A percentile compares a stretch with the other conserved stretches of the same genome.
Evolutionary conservation across 352 stramenopile species (phyloP).

Genomic region (Globisporangium paddicum): DNA sequence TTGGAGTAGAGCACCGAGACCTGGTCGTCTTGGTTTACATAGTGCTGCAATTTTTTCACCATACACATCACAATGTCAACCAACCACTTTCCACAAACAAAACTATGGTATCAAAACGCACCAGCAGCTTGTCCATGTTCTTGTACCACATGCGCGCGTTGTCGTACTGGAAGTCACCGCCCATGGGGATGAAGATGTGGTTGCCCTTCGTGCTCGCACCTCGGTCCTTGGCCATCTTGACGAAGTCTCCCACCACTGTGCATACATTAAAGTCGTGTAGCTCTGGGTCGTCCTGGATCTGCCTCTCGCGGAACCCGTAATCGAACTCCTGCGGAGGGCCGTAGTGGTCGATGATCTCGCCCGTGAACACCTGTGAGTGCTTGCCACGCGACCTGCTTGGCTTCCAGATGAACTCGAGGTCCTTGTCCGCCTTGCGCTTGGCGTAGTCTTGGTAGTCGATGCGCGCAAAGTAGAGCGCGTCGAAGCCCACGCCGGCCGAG

Average conservation of each 20-base stretch:
- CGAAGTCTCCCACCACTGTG: constrained; percentile 81
- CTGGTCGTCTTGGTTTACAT: constrained; percentile 87
- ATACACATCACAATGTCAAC: background rate
- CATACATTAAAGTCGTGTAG: constrained; percentile 90
- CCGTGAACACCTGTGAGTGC: constrained; percentile 80
- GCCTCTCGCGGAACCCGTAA: constrained; percentile 57
- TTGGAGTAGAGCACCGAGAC: constrained; percentile 97
- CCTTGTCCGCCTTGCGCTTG: constrained; percentile 78
- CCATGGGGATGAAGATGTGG: constrained; percentile 90
- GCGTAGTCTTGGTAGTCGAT: constrained; percentile 98
- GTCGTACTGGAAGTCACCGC: constrained; percentile 93
- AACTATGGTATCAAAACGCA: too few relatives aligned
- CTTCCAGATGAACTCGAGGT: constrained; percentile 96
- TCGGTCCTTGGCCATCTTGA: constrained; percentile 64
- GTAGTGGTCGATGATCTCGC: constrained; percentile 85
- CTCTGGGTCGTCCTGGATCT: constrained; percentile 83
- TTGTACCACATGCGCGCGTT: constrained; percentile 90
- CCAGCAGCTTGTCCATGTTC: constrained; percentile 96
- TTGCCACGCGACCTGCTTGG: constrained; percentile 84
- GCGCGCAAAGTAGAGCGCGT: constrained; percentile 96
- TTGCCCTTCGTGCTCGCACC: constrained; percentile 68
- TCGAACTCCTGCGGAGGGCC: constrained; percentile 70
- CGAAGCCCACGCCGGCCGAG: constrained; percentile 90
- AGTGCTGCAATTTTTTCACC: constrained; percentile 63
- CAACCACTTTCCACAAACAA: background rate